Evolutionary conservation across 495 filamentous ascomycete species (phyloP).

Genomic region (Collariella sp.): DNA sequence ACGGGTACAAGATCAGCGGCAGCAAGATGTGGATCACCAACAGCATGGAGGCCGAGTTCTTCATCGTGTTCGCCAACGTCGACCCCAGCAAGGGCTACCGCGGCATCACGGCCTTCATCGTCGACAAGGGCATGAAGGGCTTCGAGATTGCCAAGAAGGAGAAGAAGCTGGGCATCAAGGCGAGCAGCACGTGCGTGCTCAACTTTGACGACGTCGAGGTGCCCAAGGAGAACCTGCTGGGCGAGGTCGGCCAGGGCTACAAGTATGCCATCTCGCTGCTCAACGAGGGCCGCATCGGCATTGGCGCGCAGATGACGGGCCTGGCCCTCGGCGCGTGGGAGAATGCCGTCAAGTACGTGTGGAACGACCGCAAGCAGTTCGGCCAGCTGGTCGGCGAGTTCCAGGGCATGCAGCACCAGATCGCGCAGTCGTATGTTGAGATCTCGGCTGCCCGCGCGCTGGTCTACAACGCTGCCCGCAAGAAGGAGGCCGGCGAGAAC

Average conservation of each 20-base stretch:
- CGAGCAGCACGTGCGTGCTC: conserved; percentile 90
- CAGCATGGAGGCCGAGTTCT: conserved; percentile 83
- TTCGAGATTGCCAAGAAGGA: conserved; percentile 99
- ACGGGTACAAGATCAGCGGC: conserved; percentile 79
- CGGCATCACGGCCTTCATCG: conserved; percentile 92
- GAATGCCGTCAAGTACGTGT: conserved; percentile 78
- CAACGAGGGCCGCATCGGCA: conserved; percentile 96
- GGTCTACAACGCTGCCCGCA: conserved; percentile 92
- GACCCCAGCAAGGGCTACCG: conserved; percentile 83
- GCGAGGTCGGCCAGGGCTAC: conserved; percentile 84
- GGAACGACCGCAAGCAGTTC: conserved; percentile 98
- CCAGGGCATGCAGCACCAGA: conserved; percentile 98
- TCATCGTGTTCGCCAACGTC: conserved; percentile 96
- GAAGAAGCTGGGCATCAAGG: conserved; percentile 96
- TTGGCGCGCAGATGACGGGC: conserved; percentile 98
- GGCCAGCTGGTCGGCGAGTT: conserved; percentile 87
- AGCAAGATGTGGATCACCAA: conserved; percentile 99
- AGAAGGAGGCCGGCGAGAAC: conserved; percentile 94
- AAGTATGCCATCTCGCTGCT: conserved; percentile 95
- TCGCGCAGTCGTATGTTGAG: conserved; percentile 92
- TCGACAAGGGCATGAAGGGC: conserved; percentile 81
- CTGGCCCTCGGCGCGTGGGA: conserved; percentile 92
- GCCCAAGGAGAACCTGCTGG: conserved; percentile 75
- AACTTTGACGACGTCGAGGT: conserved; percentile 97
- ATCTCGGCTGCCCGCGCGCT: conserved; percentile 84